Percentiles rank a stretch among this genome's conserved stretches.
phyloP scores from a whole-genome alignment of 2,329 filamentous ascomycete species.

The Conoideocrella luteorostrata region DNA sequence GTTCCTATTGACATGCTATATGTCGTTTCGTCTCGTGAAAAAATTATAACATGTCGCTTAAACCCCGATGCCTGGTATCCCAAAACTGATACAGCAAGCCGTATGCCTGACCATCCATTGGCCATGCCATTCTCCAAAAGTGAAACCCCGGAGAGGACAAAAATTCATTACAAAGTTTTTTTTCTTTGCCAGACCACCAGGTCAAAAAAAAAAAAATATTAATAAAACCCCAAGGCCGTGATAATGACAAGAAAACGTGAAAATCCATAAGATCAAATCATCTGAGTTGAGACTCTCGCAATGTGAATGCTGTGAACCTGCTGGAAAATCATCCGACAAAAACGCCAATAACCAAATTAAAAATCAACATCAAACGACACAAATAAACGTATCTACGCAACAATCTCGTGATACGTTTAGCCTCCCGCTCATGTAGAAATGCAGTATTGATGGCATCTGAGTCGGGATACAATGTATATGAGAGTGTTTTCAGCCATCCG shows the following conservation, averaged over 20 bases:
- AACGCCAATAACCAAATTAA: slow-evolving; percentile 6
- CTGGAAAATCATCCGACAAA: background rate
- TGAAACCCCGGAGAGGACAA: background rate
- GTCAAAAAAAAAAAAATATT: slow-evolving; percentile 9
- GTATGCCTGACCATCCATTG: background rate
- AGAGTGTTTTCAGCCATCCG: too few relatives aligned
- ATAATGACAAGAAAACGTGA: slow-evolving; percentile 1
- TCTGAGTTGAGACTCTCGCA: background rate
- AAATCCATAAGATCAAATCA: background rate
- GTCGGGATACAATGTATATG: too few relatives aligned
- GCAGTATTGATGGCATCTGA: too few relatives aligned
- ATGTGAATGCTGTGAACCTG: background rate
- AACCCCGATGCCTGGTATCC: background rate
- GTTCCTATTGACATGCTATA: slow-evolving; percentile 2
- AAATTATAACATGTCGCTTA: background rate
- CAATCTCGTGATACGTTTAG: too few relatives aligned
- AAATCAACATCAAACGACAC: too few relatives aligned
- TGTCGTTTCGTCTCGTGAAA: slow-evolving; percentile 3
- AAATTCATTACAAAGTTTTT: background rate
- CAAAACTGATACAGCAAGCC: background rate
- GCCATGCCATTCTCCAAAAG: background rate
- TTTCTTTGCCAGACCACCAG: slow-evolving; percentile 14
- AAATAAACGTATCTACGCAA: too few relatives aligned
- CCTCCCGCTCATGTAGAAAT: too few relatives aligned
- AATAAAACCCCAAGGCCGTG: slow-evolving; percentile 10